phyloP scores from a whole-genome alignment of 371 early-diverging fungal genomes.

The Actinomortierella ambigua region DNA sequence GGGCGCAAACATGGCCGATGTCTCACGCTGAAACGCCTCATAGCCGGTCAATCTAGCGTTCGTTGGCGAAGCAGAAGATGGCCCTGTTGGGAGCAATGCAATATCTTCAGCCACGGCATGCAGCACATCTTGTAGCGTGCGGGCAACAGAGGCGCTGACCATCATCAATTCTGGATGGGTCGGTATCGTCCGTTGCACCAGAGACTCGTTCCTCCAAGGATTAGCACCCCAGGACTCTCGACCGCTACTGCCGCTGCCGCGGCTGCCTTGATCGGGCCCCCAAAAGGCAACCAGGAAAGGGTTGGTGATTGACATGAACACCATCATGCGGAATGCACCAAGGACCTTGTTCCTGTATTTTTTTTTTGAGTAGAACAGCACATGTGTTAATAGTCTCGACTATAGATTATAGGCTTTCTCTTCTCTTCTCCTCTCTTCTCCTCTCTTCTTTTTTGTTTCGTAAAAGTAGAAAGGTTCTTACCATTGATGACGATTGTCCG shows the following conservation, averaged over 20 bases:
- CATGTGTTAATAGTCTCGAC: background rate
- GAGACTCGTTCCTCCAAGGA: background rate
- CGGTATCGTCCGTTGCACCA: background rate
- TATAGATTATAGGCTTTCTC: background rate
- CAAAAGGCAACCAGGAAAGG: slow-evolving; percentile 27
- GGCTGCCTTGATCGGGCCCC: slow-evolving; percentile 4
- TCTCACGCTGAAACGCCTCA: slow-evolving; percentile 25
- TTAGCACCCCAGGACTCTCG: background rate
- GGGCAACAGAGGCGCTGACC: slow-evolving; percentile 12
- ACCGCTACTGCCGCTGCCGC: no score
- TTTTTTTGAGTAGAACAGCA: background rate
- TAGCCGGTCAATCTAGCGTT: slow-evolving; percentile 1
- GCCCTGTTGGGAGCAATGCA: background rate
- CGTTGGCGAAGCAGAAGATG: background rate
- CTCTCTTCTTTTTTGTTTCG: background rate
- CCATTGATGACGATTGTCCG: slow-evolving; percentile 24
- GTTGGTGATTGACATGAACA: slow-evolving; percentile 9
- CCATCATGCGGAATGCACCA: slow-evolving; percentile 22
- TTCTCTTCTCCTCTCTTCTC: background rate
- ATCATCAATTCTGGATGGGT: slow-evolving; percentile 13
- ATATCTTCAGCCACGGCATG: slow-evolving; percentile 11
- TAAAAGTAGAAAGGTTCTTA: background rate
- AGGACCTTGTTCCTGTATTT: slow-evolving; percentile 17
- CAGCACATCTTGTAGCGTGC: slow-evolving; percentile 15
- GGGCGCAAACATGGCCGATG: slow-evolving; percentile 17